Conservation (phyloP, 176 grass and related monocot species). For the Bolboschoenus planiculmis region DNA sequence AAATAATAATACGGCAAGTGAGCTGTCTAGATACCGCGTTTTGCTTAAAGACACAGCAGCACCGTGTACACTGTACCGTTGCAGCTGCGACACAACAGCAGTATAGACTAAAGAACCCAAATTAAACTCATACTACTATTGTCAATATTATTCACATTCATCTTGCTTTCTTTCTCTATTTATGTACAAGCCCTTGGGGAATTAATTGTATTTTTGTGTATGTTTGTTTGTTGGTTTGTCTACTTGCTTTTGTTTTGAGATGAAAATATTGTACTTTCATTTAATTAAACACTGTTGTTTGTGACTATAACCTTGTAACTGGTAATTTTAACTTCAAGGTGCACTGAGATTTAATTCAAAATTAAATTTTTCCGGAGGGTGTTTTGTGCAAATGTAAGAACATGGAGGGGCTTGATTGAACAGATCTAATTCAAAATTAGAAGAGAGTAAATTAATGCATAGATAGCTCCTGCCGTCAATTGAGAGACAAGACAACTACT, state of each 20-base stretch:
- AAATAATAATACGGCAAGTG: conserved; percentile 20
- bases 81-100: background rate
- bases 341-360: too few species aligned
- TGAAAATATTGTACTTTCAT: background rate
- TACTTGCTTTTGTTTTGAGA: background rate
- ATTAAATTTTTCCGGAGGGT: too few species aligned
- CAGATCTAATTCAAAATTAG: background rate
- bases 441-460: conserved; percentile 10
- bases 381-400: background rate
- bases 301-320: background rate
- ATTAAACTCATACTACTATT: background rate
- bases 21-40: conserved; percentile 14
- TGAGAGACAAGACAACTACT: background rate
- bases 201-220: background rate
- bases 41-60: background rate
- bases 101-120: background rate
- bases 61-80: conserved; percentile 19
- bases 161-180: background rate
- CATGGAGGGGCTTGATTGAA: background rate
- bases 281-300: background rate
- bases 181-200: background rate
- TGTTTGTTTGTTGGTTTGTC: background rate
- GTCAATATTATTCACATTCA: background rate
- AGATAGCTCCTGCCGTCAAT: conserved; percentile 8
- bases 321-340: background rate